Conservation (phyloP, 176 grass and related monocot species). For the Tuctoria greenei region DNA sequence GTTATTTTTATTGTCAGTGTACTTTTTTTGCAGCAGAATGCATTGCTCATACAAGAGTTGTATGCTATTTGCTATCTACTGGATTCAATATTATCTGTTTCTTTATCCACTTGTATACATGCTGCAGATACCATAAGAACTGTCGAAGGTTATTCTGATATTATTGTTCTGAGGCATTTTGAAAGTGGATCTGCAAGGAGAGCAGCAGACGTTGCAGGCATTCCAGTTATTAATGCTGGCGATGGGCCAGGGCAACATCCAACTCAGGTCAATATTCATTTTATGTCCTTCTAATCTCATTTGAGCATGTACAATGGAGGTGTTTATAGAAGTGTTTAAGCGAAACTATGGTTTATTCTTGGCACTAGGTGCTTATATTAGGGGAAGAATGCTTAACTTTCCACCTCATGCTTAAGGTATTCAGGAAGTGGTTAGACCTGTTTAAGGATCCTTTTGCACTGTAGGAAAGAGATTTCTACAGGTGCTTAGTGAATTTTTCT, state of each 20-base stretch:
- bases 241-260: slow-evolving; percentile 92
- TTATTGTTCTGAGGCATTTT: slow-evolving; percentile 87
- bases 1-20: background rate
- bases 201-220: slow-evolving; percentile 59
- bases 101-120: background rate
- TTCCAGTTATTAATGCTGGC: slow-evolving; percentile 88
- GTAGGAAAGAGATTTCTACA: too few species aligned
- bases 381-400: too few species aligned
- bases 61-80: background rate
- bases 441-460: too few species aligned
- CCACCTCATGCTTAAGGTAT: too few species aligned
- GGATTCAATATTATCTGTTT: background rate
- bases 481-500: too few species aligned
- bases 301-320: too few species aligned
- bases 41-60: background rate
- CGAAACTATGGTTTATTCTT: background rate
- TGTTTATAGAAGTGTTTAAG: too few species aligned
- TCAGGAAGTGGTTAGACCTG: too few species aligned
- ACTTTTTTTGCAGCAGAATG: background rate
- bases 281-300: background rate
- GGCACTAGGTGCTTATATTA: too few species aligned
- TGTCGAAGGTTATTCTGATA: slow-evolving; percentile 78
- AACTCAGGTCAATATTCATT: slow-evolving; percentile 63
- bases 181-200: slow-evolving; percentile 84
- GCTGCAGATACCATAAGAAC: slow-evolving; percentile 90